phyloP scores from a whole-genome alignment of 2,329 filamentous ascomycete species.

The Rhynchosporium graminicola region DNA sequence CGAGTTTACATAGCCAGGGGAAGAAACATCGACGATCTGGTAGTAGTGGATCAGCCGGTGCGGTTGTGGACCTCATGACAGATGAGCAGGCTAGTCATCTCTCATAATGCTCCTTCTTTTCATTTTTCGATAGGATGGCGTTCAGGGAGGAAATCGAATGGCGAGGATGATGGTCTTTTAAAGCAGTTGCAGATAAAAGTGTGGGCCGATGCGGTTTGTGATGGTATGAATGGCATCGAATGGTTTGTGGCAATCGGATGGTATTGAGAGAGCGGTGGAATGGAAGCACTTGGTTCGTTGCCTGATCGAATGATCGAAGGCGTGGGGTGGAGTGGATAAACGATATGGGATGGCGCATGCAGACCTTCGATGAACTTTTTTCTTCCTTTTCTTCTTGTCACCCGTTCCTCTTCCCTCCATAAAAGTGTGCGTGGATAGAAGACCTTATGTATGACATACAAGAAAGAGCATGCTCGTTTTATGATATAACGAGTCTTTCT shows the following conservation, averaged over 20 bases:
- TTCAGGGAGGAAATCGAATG: not conserved
- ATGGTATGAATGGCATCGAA: not conserved
- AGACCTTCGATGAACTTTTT: conserved; percentile 10
- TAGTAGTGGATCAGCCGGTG: conserved; percentile 25
- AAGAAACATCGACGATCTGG: conserved; percentile 23
- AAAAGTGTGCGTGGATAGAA: not conserved
- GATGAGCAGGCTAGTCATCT: conserved; percentile 38
- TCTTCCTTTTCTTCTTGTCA: not conserved
- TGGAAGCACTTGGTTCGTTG: too few species aligned
- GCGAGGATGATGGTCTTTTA: not conserved
- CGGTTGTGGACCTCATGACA: conserved; percentile 29
- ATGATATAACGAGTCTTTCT: not conserved
- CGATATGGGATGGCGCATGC: not conserved
- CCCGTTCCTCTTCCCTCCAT: not conserved
- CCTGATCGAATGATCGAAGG: too few species aligned
- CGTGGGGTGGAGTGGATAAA: not conserved
- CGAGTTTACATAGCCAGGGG: conserved; percentile 18
- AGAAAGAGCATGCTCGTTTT: conserved; percentile 6
- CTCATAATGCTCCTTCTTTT: conserved; percentile 27
- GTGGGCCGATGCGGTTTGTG: not conserved
- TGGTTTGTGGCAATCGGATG: too few species aligned
- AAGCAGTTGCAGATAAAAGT: conserved; percentile 4
- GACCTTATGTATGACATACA: conserved; percentile 10
- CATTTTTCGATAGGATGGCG: conserved; percentile 15
- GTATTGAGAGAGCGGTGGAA: too few species aligned